A percentile compares a stretch with the other conserved stretches of the same genome.
phyloP scores from a whole-genome alignment of 2,329 filamentous ascomycete genomes.

The Trichoderma atroviride region DNA sequence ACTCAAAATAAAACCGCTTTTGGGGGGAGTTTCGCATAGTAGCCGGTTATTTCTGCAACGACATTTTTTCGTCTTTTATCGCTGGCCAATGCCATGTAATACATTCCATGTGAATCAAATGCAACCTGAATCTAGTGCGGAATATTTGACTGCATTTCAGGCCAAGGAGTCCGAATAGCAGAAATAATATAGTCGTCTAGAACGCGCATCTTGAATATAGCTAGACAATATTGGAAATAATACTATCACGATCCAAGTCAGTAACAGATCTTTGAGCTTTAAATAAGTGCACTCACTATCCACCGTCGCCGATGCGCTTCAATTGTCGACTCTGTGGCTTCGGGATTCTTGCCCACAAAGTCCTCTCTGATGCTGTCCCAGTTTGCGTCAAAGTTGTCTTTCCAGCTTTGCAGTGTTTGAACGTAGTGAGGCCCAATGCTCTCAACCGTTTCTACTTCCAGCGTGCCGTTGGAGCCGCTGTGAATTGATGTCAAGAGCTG shows the following conservation, averaged over 20 bases:
- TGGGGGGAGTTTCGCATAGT: no score
- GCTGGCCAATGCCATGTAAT: background rate
- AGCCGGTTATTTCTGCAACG: no score
- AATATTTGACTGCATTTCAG: slow-evolving; percentile 15
- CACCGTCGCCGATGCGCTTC: slow-evolving; percentile 71
- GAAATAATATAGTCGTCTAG: slow-evolving; percentile 18
- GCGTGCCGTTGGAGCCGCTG: slow-evolving; percentile 58
- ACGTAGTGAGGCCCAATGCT: slow-evolving; percentile 76
- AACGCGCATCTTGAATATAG: slow-evolving; percentile 11
- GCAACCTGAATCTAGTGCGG: background rate
- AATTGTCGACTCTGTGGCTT: slow-evolving; percentile 62
- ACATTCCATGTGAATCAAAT: background rate
- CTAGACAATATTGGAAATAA: slow-evolving; percentile 24
- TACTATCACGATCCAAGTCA: background rate
- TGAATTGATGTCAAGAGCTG: slow-evolving; percentile 63
- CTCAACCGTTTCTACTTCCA: slow-evolving; percentile 67
- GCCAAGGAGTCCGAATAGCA: slow-evolving; percentile 20
- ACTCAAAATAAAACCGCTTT: no score
- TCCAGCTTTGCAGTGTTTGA: slow-evolving; percentile 69
- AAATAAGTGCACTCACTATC: slow-evolving; percentile 52
- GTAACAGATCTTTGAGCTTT: background rate
- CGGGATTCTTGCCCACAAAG: slow-evolving; percentile 60
- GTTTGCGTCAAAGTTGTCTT: slow-evolving; percentile 60
- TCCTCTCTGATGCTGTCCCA: slow-evolving; percentile 40
- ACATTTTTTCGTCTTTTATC: background rate